Evolutionary conservation across 495 filamentous ascomycete species (phyloP).

Genomic region (Aspergillus coremiiformis): DNA sequence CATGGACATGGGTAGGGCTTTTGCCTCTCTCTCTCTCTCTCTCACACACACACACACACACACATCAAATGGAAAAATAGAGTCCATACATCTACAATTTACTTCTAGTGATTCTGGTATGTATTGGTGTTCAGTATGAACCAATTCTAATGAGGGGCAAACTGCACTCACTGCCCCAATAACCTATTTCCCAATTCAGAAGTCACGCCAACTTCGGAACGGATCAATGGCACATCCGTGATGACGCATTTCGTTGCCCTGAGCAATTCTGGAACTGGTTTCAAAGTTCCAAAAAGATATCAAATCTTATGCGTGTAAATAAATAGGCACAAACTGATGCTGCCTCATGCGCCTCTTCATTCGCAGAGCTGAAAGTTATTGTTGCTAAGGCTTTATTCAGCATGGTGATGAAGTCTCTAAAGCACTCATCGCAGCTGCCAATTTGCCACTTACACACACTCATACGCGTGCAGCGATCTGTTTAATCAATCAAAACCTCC

Average conservation of each 20-base stretch:
- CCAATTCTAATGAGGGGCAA: not conserved
- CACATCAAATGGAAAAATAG: too few species aligned
- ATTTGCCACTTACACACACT: not conserved
- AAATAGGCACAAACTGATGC: not conserved
- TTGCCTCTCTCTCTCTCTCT: too few species aligned
- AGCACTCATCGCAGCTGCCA: not conserved
- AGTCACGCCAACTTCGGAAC: not conserved
- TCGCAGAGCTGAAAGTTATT: not conserved
- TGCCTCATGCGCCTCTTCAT: not conserved
- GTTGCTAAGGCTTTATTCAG: not conserved
- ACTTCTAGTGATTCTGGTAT: too few species aligned
- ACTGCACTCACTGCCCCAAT: too few species aligned
- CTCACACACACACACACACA: too few species aligned
- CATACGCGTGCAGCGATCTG: not conserved
- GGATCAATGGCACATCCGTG: not conserved
- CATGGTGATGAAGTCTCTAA: not conserved
- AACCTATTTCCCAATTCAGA: not conserved
- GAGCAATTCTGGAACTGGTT: not conserved
- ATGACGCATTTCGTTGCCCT: constrained; percentile 1
- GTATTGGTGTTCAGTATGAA: not conserved
- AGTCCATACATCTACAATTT: too few species aligned
- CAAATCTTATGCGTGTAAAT: not conserved
- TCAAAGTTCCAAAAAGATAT: not conserved
- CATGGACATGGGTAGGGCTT: too few species aligned
- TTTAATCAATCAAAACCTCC: not conserved